Base-by-base conservation (phyloP, 768 basidiomycete genomes). In the Tulasnella calospora region DNA sequence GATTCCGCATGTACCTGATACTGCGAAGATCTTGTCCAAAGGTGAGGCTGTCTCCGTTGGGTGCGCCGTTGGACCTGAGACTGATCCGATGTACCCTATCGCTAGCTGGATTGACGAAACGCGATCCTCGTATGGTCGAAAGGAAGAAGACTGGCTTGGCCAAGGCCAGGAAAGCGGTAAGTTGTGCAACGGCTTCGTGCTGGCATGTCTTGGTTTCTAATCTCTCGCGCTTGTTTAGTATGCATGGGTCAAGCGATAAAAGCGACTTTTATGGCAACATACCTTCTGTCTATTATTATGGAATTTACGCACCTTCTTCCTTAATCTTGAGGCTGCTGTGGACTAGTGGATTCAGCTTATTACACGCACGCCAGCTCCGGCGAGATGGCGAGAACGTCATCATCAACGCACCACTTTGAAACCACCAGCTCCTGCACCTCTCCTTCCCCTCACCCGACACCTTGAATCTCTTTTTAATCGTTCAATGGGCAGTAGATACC, bases 61-160 rank as follows among this genome's bases (percentile, higher is more conserved):
- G 30, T 23, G 35, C 8, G 44, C 73, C 46, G 2, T 27, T 15
- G 57, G 51, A 44, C 75, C 76, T 77, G 79, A 0, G 41, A 47
- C 33, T 79, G 80, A 71, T 80, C 78, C 15, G 27, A 74, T 36
- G 47, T 80, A 0, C 33, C 23, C n/a, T 33, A 67, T 5, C 61
- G 3, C 61, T 83, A 98, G 96, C 94, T 79, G 92, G 94, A 86
- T 86, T 96, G 71, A 85, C 95, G 78, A 90, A 90, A 84, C 91
- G 96, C 82, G 97, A 99, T 87, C 95, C 96, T 70, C 92, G 98
- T 85, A 94, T 97, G 94, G 96, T 98, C 40, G 97, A 99, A 86
- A 89, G 97, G 82, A 99, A 99, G 87, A 99, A 99, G 89, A 94
- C 97, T 21, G 94, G 94, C 78, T 84, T 90, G 82, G 90, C 92